phyloP scores from a whole-genome alignment of 1,284 basidiomycete genomes.

The Tilletiopsis washingtonensis region DNA sequence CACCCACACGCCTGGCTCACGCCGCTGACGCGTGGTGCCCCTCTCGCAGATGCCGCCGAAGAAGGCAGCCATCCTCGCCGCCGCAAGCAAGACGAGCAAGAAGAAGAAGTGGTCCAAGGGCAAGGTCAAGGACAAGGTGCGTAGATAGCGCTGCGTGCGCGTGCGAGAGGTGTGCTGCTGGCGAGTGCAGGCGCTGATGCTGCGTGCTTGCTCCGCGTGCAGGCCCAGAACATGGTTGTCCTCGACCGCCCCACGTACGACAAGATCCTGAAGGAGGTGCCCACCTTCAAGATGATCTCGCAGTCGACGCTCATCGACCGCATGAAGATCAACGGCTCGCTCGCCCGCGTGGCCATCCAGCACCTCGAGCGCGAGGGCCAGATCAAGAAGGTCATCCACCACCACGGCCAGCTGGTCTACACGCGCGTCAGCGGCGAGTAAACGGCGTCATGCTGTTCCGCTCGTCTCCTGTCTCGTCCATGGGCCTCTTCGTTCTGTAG shows the following conservation, averaged over 20 bases:
- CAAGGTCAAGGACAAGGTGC: slow-evolving; percentile 95
- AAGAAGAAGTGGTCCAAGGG: slow-evolving; percentile 99
- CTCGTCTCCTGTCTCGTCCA: no score
- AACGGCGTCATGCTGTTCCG: not conserved
- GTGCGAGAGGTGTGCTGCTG: no score
- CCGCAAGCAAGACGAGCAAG: slow-evolving; percentile 56
- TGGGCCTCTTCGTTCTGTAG: no score
- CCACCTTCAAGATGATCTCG: slow-evolving; percentile 98
- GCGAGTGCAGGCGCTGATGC: no score
- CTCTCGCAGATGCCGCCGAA: slow-evolving; percentile 48
- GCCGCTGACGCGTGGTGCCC: no score
- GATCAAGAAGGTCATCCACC: slow-evolving; percentile 96
- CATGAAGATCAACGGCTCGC: slow-evolving; percentile 87
- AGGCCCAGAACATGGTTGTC: slow-evolving; percentile 68
- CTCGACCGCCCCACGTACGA: slow-evolving; percentile 66
- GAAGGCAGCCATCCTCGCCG: slow-evolving; percentile 47
- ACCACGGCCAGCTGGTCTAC: slow-evolving; percentile 88
- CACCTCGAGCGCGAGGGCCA: slow-evolving; percentile 89
- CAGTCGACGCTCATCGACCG: slow-evolving; percentile 85
- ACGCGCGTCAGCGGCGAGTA: slow-evolving; percentile 51
- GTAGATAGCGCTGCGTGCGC: slow-evolving; percentile 48
- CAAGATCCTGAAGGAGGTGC: slow-evolving; percentile 97
- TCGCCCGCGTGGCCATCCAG: slow-evolving; percentile 85
- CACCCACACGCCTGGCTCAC: no score
- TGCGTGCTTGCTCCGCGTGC: no score